Evolutionary conservation across 108 stramenopile species (phyloP), one percentile per base, ranked within the genome.

Genomic region (Aurantiochytrium sp.): DNA sequence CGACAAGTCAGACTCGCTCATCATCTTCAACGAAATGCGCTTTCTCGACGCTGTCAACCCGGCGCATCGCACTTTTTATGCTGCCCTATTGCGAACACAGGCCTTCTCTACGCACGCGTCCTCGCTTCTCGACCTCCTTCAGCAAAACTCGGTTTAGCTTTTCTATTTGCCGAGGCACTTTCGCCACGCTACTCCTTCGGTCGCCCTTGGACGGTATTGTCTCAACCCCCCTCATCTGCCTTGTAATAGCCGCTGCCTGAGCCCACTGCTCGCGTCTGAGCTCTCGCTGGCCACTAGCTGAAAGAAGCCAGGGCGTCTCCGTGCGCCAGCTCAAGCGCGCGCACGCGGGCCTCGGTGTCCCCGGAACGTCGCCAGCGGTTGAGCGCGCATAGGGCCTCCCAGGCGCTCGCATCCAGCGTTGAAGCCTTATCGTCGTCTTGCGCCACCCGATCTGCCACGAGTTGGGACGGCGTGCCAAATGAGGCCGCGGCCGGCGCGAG

Each of bases 31-130:
- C 24, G 73, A 81, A 30, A 22, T 27, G 42, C 39, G 45, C 45
- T 81, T 81, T 81, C 45, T 81, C 27, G 73, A 41, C 32, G 39
- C 73, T 12, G 73, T 81, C 42, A 48, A 41, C 42, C 73, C 73
- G n/a, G n/a, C 73, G 30, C 42, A 81, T 24, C 42, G 39, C 17
- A 81, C 73, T 6, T 81, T 81, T 81, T 81, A 81, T 24, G 45
- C 73, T 48, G 73, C 73, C 10, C 45, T 81, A 12, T 48, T 81
- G 39, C 73, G 45, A 41, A 81, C 73, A 12, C 73, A 81, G 45
- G 73, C 73, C 1, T 81, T 81, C 32, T 81, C 73, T n/a, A 81
- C 45, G 36, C 24, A 81, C 24, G 39, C 45, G 12, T 81, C 73
- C 0, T 48, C 73, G 6, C 24, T 81, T 48, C 30, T 81, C 0